phyloP scores from a whole-genome alignment of 345 rosid genomes.

The Camelina neglecta region DNA sequence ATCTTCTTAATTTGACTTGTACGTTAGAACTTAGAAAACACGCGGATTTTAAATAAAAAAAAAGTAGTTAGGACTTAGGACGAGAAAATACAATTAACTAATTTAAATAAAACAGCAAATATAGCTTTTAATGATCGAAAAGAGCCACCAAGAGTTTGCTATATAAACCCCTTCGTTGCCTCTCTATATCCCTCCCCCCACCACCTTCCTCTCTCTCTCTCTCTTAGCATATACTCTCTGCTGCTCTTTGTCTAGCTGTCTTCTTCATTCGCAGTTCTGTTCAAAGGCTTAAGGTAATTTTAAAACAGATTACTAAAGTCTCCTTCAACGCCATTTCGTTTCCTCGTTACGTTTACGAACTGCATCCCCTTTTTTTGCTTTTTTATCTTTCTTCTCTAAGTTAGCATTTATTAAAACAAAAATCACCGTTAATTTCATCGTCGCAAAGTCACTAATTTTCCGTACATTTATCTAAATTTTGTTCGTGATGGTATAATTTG shows the following conservation, averaged over 20 bases:
- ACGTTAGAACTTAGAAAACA: constrained; percentile 41
- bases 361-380: not conserved
- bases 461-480: not conserved
- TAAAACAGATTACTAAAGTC: not conserved
- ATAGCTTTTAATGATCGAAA: constrained; percentile 44
- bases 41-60: constrained; percentile 21
- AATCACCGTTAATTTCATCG: not conserved
- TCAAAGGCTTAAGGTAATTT: constrained; percentile 26
- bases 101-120: not conserved
- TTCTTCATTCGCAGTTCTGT: not conserved
- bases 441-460: not conserved
- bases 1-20: constrained; percentile 44
- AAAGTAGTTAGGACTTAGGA: constrained; percentile 30
- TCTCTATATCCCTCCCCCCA: constrained; percentile 42
- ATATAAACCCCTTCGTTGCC: constrained; percentile 33
- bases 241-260: constrained; percentile 25
- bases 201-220: constrained; percentile 31
- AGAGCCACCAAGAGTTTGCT: constrained; percentile 41
- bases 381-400: not conserved
- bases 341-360: not conserved
- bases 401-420: not conserved
- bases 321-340: constrained; percentile 21
- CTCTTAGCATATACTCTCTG: constrained; percentile 1
- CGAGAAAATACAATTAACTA: not conserved
- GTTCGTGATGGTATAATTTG: not conserved